Conservation (phyloP, 2,329 filamentous ascomycete genomes). For the Aspergillus spinulosporus region DNA sequence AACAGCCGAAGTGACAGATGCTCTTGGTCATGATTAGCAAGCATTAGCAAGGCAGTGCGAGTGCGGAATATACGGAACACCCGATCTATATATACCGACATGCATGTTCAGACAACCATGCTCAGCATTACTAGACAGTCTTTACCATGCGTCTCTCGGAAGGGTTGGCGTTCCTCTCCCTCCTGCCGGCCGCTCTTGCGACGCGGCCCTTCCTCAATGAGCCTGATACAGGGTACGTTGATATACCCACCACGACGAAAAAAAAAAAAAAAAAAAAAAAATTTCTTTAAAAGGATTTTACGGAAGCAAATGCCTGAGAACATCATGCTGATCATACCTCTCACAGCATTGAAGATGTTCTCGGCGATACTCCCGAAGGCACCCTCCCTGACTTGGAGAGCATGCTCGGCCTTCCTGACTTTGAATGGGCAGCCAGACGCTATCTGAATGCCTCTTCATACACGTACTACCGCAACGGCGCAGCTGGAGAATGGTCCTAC, state of each 20-base stretch:
- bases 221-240: slow-evolving; percentile 12
- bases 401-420: slow-evolving; percentile 14
- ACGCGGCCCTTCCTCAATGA: slow-evolving; percentile 16
- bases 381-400: slow-evolving; percentile 7
- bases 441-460: slow-evolving; percentile 16
- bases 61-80: no score
- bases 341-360: slow-evolving; percentile 10
- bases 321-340: not conserved
- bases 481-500: slow-evolving; percentile 17
- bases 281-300: no score
- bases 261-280: no score
- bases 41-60: not conserved
- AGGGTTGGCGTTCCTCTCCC: slow-evolving; percentile 5
- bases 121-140: not conserved
- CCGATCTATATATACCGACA: no score
- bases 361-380: slow-evolving; percentile 12
- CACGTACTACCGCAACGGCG: slow-evolving; percentile 19
- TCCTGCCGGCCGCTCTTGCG: slow-evolving; percentile 8
- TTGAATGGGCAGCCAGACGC: slow-evolving; percentile 13
- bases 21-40: slow-evolving; percentile 1
- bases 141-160: slow-evolving; percentile 9
- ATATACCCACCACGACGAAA: not conserved
- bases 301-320: no score
- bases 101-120: not conserved
- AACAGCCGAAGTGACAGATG: not conserved